phyloP scores from a whole-genome alignment of 129 eudicot species.

The Centaurea solstitialis region DNA sequence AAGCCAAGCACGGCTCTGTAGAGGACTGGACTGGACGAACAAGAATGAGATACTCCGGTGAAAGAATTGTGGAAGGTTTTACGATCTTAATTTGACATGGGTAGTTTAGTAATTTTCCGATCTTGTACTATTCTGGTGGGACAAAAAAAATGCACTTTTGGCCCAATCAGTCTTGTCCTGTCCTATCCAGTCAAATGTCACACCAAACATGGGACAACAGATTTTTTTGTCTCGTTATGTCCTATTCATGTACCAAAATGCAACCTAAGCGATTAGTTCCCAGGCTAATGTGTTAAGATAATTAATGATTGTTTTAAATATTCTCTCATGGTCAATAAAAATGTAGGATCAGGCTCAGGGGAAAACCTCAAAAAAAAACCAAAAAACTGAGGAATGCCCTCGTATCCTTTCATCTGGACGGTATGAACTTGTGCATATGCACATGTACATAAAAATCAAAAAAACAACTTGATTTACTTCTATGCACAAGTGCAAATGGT shows the following conservation, averaged over 20 bases:
- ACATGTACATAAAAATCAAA: too few species aligned
- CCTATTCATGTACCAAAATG: neutral
- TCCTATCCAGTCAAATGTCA: neutral
- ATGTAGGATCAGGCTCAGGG: neutral
- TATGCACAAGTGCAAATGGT: too few species aligned
- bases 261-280: neutral
- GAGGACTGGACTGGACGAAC: too few species aligned
- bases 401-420: too few species aligned
- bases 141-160: neutral
- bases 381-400: too few species aligned
- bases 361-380: too few species aligned
- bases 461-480: too few species aligned
- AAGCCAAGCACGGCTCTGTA: neutral
- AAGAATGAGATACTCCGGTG: neutral
- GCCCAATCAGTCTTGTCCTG: neutral
- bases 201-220: neutral
- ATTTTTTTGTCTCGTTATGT: neutral
- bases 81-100: neutral
- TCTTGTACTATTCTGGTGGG: neutral
- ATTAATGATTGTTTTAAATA: neutral
- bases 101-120: neutral
- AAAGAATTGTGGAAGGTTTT: neutral
- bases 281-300: neutral
- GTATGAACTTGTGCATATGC: too few species aligned
- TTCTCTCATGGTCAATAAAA: neutral